Percentiles rank a stretch among this genome's conserved stretches.
phyloP scores from a whole-genome alignment of 768 basidiomycete species.

The Saitozyma sp. region DNA sequence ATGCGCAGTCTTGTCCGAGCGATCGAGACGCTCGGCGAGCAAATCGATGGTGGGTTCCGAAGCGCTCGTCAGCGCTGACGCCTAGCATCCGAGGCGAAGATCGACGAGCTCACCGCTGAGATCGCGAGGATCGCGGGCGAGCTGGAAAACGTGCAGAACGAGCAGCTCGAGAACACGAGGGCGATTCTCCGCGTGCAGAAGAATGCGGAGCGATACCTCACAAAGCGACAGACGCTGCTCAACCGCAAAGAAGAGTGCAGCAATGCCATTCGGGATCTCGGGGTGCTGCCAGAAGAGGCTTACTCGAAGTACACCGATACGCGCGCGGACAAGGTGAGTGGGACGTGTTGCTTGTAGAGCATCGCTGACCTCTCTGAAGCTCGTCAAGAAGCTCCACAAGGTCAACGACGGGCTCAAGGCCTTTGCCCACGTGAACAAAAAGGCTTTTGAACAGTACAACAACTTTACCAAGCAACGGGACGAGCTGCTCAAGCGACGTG shows the following conservation, averaged over 20 bases:
- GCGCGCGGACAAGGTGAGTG: conserved; percentile 76
- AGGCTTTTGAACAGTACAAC: conserved; percentile 96
- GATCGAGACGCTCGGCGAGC: conserved; percentile 62
- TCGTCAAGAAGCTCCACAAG: conserved; percentile 86
- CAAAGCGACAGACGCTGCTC: conserved; percentile 82
- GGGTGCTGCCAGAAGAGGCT: conserved; percentile 94
- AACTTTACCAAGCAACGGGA: conserved; percentile 98
- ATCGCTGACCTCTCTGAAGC: conserved; percentile 56
- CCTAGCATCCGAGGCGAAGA: conserved; percentile 54
- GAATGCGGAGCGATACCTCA: conserved; percentile 88
- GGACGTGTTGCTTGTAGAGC: conserved; percentile 6
- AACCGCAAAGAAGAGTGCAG: conserved; percentile 90
- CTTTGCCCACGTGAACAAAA: conserved; percentile 98
- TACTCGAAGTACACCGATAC: conserved; percentile 90
- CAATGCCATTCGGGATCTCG: conserved; percentile 91
- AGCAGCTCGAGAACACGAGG: conserved; percentile 83
- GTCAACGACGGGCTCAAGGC: conserved; percentile 93
- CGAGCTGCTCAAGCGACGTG: conserved; percentile 77
- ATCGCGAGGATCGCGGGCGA: conserved; percentile 51
- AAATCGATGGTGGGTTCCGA: conserved; percentile 59
- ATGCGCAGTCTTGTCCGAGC: conserved; percentile 66
- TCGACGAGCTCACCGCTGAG: conserved; percentile 65
- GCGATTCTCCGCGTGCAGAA: conserved; percentile 90
- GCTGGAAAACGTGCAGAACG: conserved; percentile 73
- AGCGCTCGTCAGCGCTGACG: background rate